These are phyloP conservation scores for Pilasporangium apinafurcum DNA, from an alignment of 352 stramenopile species.

Conservation along the genomic window DNA sequence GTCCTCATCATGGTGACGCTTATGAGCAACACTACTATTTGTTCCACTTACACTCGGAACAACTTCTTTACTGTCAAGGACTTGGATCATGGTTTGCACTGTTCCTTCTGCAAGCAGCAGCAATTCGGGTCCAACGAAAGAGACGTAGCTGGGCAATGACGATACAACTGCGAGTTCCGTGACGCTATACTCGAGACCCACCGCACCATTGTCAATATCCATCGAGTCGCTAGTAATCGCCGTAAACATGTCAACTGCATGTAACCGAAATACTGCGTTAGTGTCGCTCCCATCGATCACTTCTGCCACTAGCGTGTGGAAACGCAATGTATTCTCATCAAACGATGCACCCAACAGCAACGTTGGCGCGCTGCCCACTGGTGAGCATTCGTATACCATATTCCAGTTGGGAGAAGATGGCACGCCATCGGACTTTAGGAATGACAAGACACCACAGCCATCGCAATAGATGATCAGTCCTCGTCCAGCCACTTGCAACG, in stretches of 20 bases:
- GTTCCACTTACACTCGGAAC: neutral
- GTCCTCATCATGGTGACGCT: slow-evolving; percentile 48
- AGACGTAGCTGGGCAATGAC: slow-evolving; percentile 45
- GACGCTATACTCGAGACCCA: slow-evolving; percentile 30
- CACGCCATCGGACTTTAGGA: slow-evolving; percentile 29
- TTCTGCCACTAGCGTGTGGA: slow-evolving; percentile 42
- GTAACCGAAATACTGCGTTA: slow-evolving; percentile 48
- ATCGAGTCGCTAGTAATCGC: slow-evolving; percentile 9
- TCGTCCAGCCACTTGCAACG: slow-evolving; percentile 44
- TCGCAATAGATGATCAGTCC: slow-evolving; percentile 68
- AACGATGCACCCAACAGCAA: slow-evolving; percentile 47
- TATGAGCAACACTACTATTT: slow-evolving; percentile 14
- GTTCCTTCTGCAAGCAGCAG: slow-evolving; percentile 54
- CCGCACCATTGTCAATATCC: slow-evolving; percentile 27
- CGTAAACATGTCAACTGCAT: slow-evolving; percentile 25
- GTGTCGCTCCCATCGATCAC: slow-evolving; percentile 30
- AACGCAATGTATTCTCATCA: slow-evolving; percentile 24
- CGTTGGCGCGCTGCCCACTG: slow-evolving; percentile 21
- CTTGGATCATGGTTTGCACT: slow-evolving; percentile 41
- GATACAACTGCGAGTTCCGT: slow-evolving; percentile 38
- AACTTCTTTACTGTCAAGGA: slow-evolving; percentile 1
- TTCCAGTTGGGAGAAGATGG: slow-evolving; percentile 24
- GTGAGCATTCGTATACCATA: slow-evolving; percentile 43
- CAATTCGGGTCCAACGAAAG: slow-evolving; percentile 33
- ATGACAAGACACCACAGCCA: slow-evolving; percentile 43